phyloP scores from a whole-genome alignment of 1,284 basidiomycete species.

The Coriolopsis trogii region DNA sequence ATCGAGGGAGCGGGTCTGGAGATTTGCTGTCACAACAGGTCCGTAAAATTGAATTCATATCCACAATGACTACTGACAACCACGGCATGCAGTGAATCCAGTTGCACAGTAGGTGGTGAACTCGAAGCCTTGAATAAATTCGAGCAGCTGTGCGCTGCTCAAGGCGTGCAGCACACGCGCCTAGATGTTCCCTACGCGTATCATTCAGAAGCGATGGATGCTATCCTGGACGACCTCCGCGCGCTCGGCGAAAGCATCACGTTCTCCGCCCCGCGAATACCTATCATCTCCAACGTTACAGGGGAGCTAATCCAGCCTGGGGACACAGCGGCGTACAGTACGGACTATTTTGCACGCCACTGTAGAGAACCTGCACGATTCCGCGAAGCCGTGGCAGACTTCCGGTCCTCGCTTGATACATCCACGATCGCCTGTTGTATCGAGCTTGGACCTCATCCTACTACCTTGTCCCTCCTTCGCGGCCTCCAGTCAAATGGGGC shows the following conservation, averaged over 20 bases:
- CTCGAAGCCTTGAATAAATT: conserved; percentile 45
- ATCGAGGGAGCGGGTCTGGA: background rate
- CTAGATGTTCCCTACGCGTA: conserved; percentile 63
- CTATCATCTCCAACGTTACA: conserved; percentile 60
- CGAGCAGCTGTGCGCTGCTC: conserved; percentile 42
- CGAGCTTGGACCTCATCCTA: conserved; percentile 66
- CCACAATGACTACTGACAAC: background rate
- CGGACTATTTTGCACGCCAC: conserved; percentile 60
- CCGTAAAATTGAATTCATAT: background rate
- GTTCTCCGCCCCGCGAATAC: conserved; percentile 51
- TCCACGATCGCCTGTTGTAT: conserved; percentile 52
- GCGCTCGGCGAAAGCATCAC: conserved; percentile 40
- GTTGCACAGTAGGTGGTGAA: conserved; percentile 61
- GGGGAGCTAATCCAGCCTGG: conserved; percentile 57
- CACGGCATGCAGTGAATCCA: too few species aligned
- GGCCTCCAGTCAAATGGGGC: conserved; percentile 8
- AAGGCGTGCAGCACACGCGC: conserved; percentile 42
- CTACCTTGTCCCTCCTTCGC: conserved; percentile 55
- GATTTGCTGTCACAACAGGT: conserved; percentile 54
- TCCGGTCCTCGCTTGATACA: conserved; percentile 36
- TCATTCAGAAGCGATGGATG: conserved; percentile 64
- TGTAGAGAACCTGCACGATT: conserved; percentile 65
- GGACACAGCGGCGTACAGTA: conserved; percentile 48
- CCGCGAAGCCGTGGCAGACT: conserved; percentile 46
- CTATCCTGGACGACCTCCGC: conserved; percentile 51